These are phyloP conservation scores for Aureobasidium sp. DNA, from an alignment of 2,329 filamentous ascomycete genomes.

Conservation along the genomic window DNA sequence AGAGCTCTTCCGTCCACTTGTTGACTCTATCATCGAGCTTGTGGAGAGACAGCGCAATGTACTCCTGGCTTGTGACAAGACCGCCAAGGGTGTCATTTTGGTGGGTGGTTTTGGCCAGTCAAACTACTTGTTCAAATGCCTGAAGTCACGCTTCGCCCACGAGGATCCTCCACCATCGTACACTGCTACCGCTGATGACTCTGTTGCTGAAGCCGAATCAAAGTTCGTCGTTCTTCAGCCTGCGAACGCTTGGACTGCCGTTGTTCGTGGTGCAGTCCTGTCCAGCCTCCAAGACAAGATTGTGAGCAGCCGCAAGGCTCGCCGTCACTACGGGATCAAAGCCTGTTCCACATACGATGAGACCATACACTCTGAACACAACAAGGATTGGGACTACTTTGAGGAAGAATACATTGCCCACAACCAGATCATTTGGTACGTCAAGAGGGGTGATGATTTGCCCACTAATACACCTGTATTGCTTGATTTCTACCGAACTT, in stretches of 20 bases:
- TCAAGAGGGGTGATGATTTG: constrained; percentile 30
- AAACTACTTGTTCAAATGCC: constrained; percentile 59
- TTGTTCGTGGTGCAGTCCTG: constrained; percentile 69
- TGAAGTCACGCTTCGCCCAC: constrained; percentile 61
- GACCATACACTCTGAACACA: constrained; percentile 62
- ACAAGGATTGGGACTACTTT: constrained; percentile 71
- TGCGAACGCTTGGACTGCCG: constrained; percentile 71
- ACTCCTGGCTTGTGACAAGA: constrained; percentile 34
- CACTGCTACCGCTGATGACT: not conserved
- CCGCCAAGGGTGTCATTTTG: constrained; percentile 61
- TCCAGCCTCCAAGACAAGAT: constrained; percentile 64
- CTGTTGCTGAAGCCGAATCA: not conserved
- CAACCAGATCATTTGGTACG: constrained; percentile 81
- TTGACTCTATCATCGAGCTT: constrained; percentile 44
- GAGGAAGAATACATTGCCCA: constrained; percentile 81
- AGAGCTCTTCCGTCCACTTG: constrained; percentile 55
- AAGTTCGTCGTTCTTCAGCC: constrained; percentile 66
- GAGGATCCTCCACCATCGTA: constrained; percentile 37
- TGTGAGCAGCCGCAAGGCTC: constrained; percentile 10
- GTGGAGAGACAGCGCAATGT: constrained; percentile 40
- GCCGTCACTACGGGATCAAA: constrained; percentile 11
- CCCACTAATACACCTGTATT: not conserved
- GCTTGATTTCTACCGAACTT: not conserved
- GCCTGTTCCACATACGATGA: constrained; percentile 52
- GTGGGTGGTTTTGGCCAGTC: constrained; percentile 78